A percentile compares a stretch with the other conserved stretches of the same genome.
Conservation (phyloP, 148 eudicot species). For the Cornus florida region DNA sequence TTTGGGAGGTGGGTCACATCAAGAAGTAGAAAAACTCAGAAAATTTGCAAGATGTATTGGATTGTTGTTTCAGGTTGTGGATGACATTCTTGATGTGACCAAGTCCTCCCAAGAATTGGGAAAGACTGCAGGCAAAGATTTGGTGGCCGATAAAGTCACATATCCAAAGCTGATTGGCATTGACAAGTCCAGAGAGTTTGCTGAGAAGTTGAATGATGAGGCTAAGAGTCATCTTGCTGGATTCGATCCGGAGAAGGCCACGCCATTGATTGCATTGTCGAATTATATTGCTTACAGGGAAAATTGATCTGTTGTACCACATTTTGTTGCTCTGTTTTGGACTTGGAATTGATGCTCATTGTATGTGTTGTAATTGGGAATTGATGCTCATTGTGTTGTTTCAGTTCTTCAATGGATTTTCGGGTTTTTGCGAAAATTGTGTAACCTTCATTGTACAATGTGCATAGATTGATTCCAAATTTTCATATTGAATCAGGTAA, state of each 20-base stretch:
- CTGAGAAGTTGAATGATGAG: constrained; percentile 13
- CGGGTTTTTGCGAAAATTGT: too few relatives aligned
- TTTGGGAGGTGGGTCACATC: constrained; percentile 27
- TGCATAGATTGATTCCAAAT: background rate
- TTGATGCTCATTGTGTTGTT: too few relatives aligned
- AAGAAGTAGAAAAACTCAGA: constrained; percentile 20
- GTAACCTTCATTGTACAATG: background rate
- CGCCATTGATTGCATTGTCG: constrained; percentile 20
- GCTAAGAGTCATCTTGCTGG: constrained; percentile 21
- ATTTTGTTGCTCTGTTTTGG: background rate
- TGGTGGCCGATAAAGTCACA: constrained; percentile 13
- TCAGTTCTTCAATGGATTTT: background rate
- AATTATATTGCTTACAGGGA: constrained; percentile 22
- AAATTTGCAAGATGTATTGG: constrained; percentile 20
- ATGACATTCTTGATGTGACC: constrained; percentile 31
- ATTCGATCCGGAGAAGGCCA: constrained; percentile 23
- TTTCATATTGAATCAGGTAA: too few relatives aligned
- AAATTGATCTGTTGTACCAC: constrained; percentile 1
- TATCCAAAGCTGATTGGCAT: constrained; percentile 27
- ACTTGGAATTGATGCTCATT: background rate
- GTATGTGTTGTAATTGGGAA: background rate
- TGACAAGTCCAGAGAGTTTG: constrained; percentile 20
- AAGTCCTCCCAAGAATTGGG: constrained; percentile 23
- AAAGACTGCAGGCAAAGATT: constrained; percentile 27
- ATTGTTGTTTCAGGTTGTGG: constrained; percentile 35